Evolutionary conservation across 352 stramenopile genomes (phyloP), one percentile per base, ranked within the genome.

Genomic region (Phytophthora agathidicida): DNA sequence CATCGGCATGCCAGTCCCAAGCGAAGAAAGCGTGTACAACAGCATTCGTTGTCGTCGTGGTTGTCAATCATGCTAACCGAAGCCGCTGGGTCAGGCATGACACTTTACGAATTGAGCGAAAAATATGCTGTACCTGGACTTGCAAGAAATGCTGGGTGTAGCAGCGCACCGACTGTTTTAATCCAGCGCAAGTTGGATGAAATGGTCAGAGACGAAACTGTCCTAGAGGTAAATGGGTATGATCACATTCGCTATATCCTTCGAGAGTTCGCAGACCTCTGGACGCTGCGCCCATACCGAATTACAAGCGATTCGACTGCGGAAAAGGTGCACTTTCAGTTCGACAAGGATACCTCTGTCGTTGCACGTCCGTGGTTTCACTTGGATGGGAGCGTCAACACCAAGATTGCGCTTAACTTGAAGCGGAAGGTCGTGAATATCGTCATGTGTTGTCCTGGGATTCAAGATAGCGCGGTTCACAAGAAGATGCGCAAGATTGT

Each of bases 361-460:
- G 68, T 91, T 10, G 73, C 82, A 44, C 73, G 75, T 0, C 84
- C 86, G 13, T 95, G 86, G 86, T 60, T 89, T 43, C 76, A 90
- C 41, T 67, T 95, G 24, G 80, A 95, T 56, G 86, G 86, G 7
- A 81, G 58, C 11, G 28, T 71, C 2, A 95, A 95, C 60, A 67
- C 60, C 0, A 75, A 69, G 9, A 68, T 86, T 2, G 54, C 73
- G 22, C 48, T 93, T 16, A 61, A 72, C 39, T 52, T 95, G 19
- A 95, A 95, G 60, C 76, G 80, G 20, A 86, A 90, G 59, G 67
- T 93, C 9, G 78, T 91, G 14, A 95, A 92, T 53, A 89, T 93
- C 26, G 67, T 93, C 14, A 86, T 91, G 72, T 89, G 73, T 35
- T 77, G 48, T 0, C 86, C 86, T 20, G 86, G 86, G 1, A 89